Percentiles rank a stretch among this genome's conserved stretches.
These are phyloP conservation scores for Yarrowia galli DNA, from an alignment of 1,139 yeast species.

Conservation along the genomic window DNA sequence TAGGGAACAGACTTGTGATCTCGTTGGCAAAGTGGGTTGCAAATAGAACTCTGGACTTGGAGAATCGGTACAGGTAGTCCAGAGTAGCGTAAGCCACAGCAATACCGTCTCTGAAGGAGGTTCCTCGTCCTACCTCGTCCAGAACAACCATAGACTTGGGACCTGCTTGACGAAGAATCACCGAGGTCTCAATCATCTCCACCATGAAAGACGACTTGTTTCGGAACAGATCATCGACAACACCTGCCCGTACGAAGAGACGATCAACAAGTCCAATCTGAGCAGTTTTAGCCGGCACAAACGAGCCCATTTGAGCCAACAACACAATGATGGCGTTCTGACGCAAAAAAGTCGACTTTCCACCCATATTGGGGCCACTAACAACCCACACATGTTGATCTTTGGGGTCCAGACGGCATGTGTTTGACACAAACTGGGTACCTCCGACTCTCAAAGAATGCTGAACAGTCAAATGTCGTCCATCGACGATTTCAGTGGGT, in stretches of 20 bases:
- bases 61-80: slow-evolving; percentile 60
- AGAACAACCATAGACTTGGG: slow-evolving; percentile 78
- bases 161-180: slow-evolving; percentile 80
- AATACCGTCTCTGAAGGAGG: slow-evolving; percentile 87
- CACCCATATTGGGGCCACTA: slow-evolving; percentile 98
- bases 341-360: slow-evolving; percentile 87
- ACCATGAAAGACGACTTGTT: slow-evolving; percentile 96
- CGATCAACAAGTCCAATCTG: slow-evolving; percentile 82
- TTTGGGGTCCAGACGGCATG: slow-evolving; percentile 56
- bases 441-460: slow-evolving; percentile 61
- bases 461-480: slow-evolving; percentile 92
- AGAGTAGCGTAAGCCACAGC: slow-evolving; percentile 89
- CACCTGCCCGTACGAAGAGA: slow-evolving; percentile 83
- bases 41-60: slow-evolving; percentile 78
- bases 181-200: slow-evolving; percentile 94
- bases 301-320: slow-evolving; percentile 90
- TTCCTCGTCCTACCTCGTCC: slow-evolving; percentile 97
- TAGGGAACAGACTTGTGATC: slow-evolving; percentile 55
- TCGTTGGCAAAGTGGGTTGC: slow-evolving; percentile 94
- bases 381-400: slow-evolving; percentile 65
- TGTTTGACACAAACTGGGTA: slow-evolving; percentile 69
- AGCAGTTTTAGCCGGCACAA: slow-evolving; percentile 81
- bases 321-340: slow-evolving; percentile 87
- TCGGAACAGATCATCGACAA: slow-evolving; percentile 86
- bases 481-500: slow-evolving; percentile 53